Evolutionary conservation across 2,329 filamentous ascomycete species (phyloP).

Genomic region (Ramularia collo-cygni): DNA sequence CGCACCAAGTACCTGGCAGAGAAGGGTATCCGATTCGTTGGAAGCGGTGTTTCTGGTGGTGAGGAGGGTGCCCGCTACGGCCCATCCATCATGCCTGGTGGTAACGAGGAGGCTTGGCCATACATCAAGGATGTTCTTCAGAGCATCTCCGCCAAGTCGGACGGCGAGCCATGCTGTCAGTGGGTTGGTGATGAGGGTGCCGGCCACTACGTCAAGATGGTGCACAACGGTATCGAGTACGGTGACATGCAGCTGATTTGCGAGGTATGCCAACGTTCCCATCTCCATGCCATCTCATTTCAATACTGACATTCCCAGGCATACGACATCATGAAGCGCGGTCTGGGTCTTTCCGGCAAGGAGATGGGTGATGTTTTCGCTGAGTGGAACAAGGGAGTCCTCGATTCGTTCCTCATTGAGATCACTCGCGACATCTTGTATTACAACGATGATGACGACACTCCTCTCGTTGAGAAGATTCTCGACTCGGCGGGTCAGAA

Average conservation of each 20-base stretch:
- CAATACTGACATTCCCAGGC: conserved; percentile 55
- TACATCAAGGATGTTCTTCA: conserved; percentile 99
- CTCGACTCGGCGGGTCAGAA: conserved; percentile 98
- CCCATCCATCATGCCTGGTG: conserved; percentile 97
- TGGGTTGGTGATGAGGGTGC: conserved; percentile 99
- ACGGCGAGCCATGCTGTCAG: conserved; percentile 95
- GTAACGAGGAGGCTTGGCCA: conserved; percentile 96
- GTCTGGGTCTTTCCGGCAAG: conserved; percentile 79
- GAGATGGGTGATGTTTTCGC: conserved; percentile 93
- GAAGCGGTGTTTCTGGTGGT: conserved; percentile 95
- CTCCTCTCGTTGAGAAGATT: conserved; percentile 94
- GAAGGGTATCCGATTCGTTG: conserved; percentile 94
- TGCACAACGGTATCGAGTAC: conserved; percentile 99
- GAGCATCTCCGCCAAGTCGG: conserved; percentile 94
- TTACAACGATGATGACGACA: conserved; percentile 92
- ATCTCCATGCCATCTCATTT: no score
- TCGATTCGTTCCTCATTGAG: conserved; percentile 98
- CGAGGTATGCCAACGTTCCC: conserved; percentile 61
- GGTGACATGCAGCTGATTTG: conserved; percentile 99
- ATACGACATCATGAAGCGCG: conserved; percentile 99
- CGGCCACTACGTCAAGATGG: conserved; percentile 99
- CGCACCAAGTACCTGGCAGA: conserved; percentile 76
- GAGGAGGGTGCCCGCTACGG: conserved; percentile 98
- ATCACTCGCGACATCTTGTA: conserved; percentile 98
- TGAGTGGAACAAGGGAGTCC: conserved; percentile 97